Conservation (phyloP, 495 filamentous ascomycete species). For the Penicillium coprophilum region DNA sequence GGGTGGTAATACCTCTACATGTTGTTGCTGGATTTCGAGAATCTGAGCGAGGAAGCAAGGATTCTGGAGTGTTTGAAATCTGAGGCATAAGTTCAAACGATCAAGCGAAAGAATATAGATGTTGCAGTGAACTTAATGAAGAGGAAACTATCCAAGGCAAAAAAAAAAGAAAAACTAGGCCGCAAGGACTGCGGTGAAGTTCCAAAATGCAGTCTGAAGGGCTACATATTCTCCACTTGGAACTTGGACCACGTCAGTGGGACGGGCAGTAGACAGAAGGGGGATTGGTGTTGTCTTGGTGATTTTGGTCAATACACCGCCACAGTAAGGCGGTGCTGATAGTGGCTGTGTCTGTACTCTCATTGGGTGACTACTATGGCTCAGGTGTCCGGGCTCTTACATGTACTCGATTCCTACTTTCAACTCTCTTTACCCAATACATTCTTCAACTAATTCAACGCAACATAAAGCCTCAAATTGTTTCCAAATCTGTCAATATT, state of each 20-base stretch:
- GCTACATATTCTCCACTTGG: conserved; percentile 12
- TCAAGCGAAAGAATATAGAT: not conserved
- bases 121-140: not conserved
- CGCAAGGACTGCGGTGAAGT: conserved; percentile 21
- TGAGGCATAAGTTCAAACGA: conserved; percentile 58
- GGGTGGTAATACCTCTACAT: conserved; percentile 79
- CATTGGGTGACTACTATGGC: no score
- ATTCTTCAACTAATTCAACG: not conserved
- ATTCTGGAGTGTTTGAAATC: conserved; percentile 81
- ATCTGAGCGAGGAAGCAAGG: conserved; percentile 71
- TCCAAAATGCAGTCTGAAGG: conserved; percentile 9
- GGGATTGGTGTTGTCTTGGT: conserved; percentile 18
- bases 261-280: conserved; percentile 5
- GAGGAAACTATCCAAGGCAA: conserved; percentile 13
- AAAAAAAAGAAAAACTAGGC: conserved; percentile 7
- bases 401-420: not conserved
- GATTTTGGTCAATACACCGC: not conserved
- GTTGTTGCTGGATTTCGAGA: conserved; percentile 80
- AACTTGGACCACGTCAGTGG: conserved; percentile 18
- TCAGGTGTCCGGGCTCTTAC: no score
- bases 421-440: not conserved
- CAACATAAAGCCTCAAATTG: not conserved
- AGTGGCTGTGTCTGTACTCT: not conserved
- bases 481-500: not conserved
- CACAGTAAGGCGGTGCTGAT: not conserved